phyloP scores from a whole-genome alignment of 1,284 basidiomycete genomes.

The Amylostereum areolatum region DNA sequence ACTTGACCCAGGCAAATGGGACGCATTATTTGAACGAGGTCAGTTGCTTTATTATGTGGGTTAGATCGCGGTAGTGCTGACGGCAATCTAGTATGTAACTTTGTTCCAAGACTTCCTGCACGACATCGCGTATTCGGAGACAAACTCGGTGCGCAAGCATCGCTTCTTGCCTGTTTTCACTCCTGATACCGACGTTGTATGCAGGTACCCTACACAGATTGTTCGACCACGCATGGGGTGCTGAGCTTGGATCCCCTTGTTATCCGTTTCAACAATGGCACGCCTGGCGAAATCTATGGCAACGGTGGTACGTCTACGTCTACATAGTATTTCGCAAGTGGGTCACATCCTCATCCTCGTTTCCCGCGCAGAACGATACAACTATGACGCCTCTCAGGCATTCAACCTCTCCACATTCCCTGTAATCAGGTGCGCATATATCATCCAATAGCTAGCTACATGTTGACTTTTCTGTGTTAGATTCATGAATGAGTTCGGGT shows the following conservation, averaged over 20 bases:
- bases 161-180: neutral
- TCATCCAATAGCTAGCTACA: too few species aligned
- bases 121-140: slow-evolving; percentile 42
- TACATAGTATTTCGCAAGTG: too few species aligned
- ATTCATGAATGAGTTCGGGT: slow-evolving; percentile 62
- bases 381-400: slow-evolving; percentile 48
- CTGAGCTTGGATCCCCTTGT: slow-evolving; percentile 52
- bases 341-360: too few species aligned
- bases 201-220: slow-evolving; percentile 56
- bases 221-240: slow-evolving; percentile 55
- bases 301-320: slow-evolving; percentile 36
- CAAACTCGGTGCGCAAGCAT: slow-evolving; percentile 35
- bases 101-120: slow-evolving; percentile 51
- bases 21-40: slow-evolving; percentile 47
- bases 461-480: slow-evolving; percentile 24
- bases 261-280: slow-evolving; percentile 45
- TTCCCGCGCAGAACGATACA: slow-evolving; percentile 54
- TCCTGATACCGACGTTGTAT: neutral
- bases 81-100: slow-evolving; percentile 34
- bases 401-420: slow-evolving; percentile 56
- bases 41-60: slow-evolving; percentile 7
- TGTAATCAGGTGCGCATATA: slow-evolving; percentile 34
- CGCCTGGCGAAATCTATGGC: slow-evolving; percentile 49
- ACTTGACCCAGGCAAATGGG: slow-evolving; percentile 31
- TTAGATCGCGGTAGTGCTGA: neutral